Evolutionary conservation across 805 yeast species (phyloP), one percentile per base, ranked within the genome.

Genomic region (Sugiyamaella qingdaonensis): DNA sequence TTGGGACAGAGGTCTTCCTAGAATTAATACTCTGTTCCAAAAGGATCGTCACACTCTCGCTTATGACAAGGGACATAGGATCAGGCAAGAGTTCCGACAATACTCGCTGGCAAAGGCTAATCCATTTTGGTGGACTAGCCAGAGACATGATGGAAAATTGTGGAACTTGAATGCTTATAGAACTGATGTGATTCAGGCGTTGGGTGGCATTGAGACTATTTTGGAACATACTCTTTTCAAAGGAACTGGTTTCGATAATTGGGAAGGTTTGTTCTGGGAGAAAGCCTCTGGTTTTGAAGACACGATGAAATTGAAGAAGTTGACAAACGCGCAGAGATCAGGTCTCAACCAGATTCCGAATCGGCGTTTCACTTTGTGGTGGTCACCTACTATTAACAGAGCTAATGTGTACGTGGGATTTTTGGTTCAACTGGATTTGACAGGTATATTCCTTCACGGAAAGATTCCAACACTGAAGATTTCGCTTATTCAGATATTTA

Each of bases 251-350:
- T 94, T 94, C 65, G 95, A 87, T 61, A 87, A 95, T 8, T 94
- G 99, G 99, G 99, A 94, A 72, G 98, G 99, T 3, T 73, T 94
- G 24, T 94, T 94, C 69, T 94, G 99, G 99, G 99, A 94, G 65
- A 91, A 91, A 66, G 95, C 95, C 0, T 84, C 96, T 27, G 99
- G 99, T 0, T 94, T 91, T 67, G 99, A 94, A 68, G 99, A 94
- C 63, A 86, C 96, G 0, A 79, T 94, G 79, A 92, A 91, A 67
- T 88, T 90, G 70, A 90, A 91, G 68, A 94, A 92, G 66, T 78
- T 94, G 61, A 94, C 99, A 1, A 92, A 92, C 70, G 99, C 99
- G 1, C 99, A 94, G 74, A 77, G 99, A 64, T 85, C 97, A 3
- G 99, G 99, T 66, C 78, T 94, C 59, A 88, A 95, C 64, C 99